These are phyloP conservation scores for Apiotrichum gracile DNA, from an alignment of 1,284 basidiomycete species.

Conservation along the genomic window DNA sequence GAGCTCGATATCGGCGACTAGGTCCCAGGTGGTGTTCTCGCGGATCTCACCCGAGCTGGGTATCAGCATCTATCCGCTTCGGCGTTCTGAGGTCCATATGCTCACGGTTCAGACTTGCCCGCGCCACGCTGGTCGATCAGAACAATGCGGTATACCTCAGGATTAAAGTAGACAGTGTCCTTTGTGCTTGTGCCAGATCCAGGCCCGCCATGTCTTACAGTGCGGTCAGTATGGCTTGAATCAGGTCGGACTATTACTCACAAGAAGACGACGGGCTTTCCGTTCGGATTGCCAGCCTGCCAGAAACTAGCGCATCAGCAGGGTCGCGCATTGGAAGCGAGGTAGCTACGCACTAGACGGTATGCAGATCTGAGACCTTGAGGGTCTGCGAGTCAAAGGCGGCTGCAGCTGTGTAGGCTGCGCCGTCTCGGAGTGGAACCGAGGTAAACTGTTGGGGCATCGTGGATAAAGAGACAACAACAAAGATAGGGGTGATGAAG, in stretches of 20 bases:
- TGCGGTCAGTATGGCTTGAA: neutral
- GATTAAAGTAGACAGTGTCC: slow-evolving; percentile 76
- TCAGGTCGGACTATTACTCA: neutral
- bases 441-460: neutral
- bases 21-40: slow-evolving; percentile 91
- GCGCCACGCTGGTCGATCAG: slow-evolving; percentile 75
- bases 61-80: neutral
- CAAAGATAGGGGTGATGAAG: too few species aligned
- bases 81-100: neutral
- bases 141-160: slow-evolving; percentile 64
- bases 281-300: slow-evolving; percentile 67
- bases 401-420: neutral
- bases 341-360: slow-evolving; percentile 60
- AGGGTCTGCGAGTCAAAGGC: slow-evolving; percentile 61
- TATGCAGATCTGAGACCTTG: slow-evolving; percentile 70
- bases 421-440: neutral
- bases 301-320: slow-evolving; percentile 58
- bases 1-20: slow-evolving; percentile 83
- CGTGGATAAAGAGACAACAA: neutral
- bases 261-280: slow-evolving; percentile 74
- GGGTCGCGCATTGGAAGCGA: neutral
- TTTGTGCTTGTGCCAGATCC: slow-evolving; percentile 41
- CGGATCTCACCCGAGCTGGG: slow-evolving; percentile 63
- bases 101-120: slow-evolving; percentile 72
- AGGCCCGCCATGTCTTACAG: slow-evolving; percentile 26